Conservation (phyloP, 306 rosid species). For the Medicago ruthenica region DNA sequence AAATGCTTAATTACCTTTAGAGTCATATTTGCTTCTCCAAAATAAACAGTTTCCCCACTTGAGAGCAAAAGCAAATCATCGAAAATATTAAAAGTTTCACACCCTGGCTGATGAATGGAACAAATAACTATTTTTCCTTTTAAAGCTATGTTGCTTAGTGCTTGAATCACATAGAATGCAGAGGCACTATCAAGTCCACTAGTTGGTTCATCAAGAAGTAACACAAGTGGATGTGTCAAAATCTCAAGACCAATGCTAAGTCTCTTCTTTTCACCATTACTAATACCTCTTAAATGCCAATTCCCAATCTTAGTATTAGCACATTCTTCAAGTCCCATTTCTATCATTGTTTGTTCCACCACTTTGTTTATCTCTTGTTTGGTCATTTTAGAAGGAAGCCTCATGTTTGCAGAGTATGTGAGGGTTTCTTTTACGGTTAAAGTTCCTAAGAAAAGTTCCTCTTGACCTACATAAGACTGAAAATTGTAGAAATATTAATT, state of each 20-base stretch:
- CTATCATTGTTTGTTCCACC: slow-evolving; percentile 57
- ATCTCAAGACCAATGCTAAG: slow-evolving; percentile 78
- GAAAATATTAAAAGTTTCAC: slow-evolving; percentile 71
- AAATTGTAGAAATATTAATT: slow-evolving; percentile 10
- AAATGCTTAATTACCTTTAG: slow-evolving; percentile 55
- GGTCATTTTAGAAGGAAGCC: slow-evolving; percentile 63
- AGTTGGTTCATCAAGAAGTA: slow-evolving; percentile 87
- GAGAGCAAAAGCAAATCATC: slow-evolving; percentile 75
- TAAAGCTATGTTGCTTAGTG: slow-evolving; percentile 63
- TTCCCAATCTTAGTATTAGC: slow-evolving; percentile 68
- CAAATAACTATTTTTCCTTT: slow-evolving; percentile 69
- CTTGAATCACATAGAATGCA: slow-evolving; percentile 67
- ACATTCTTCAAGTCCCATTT: slow-evolving; percentile 84
- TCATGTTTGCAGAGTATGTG: slow-evolving; percentile 65
- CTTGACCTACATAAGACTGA: slow-evolving; percentile 85
- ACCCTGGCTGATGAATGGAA: slow-evolving; percentile 75
- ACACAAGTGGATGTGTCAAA: slow-evolving; percentile 61
- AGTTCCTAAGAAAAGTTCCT: slow-evolving; percentile 71
- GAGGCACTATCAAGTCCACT: slow-evolving; percentile 89
- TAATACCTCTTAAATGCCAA: slow-evolving; percentile 79
- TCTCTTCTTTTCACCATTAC: slow-evolving; percentile 82
- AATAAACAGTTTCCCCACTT: slow-evolving; percentile 70
- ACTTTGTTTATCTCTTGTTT: slow-evolving; percentile 57
- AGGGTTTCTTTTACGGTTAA: slow-evolving; percentile 75
- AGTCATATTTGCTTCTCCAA: slow-evolving; percentile 64